Conservation (phyloP, 140 eudicot species). For the Flaveria floridana region DNA sequence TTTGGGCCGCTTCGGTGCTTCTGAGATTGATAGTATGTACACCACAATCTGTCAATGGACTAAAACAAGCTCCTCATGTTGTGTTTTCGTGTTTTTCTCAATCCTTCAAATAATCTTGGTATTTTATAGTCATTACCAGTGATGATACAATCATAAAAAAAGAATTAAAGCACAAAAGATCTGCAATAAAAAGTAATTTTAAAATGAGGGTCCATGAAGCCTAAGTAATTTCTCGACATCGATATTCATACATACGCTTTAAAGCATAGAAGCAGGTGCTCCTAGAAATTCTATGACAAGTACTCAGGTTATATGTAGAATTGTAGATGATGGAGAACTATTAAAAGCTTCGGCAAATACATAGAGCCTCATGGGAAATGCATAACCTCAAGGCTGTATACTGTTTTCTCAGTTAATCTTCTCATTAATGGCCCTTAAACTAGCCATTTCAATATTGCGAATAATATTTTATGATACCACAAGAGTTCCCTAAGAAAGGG, state of each 20-base stretch:
- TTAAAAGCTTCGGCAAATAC: not conserved
- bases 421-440: not conserved
- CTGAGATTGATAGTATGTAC: not conserved
- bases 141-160: not conserved
- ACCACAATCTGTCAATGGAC: not conserved
- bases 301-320: too few relatives aligned
- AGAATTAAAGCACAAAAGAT: not conserved
- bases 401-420: not conserved
- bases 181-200: not conserved
- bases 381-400: not conserved
- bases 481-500: not conserved
- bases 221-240: not conserved
- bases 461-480: not conserved
- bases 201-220: not conserved
- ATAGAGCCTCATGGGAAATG: not conserved
- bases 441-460: not conserved
- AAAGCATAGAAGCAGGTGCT: not conserved
- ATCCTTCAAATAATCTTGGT: not conserved
- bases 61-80: not conserved
- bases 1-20: too few relatives aligned
- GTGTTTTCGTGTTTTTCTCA: not conserved
- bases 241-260: not conserved
- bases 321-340: not conserved
- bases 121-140: not conserved
- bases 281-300: too few relatives aligned